A percentile compares a stretch with the other conserved stretches of the same genome.
These are phyloP conservation scores for Populus tomentosa DNA, from an alignment of 441 rosid species.

Conservation along the genomic window DNA sequence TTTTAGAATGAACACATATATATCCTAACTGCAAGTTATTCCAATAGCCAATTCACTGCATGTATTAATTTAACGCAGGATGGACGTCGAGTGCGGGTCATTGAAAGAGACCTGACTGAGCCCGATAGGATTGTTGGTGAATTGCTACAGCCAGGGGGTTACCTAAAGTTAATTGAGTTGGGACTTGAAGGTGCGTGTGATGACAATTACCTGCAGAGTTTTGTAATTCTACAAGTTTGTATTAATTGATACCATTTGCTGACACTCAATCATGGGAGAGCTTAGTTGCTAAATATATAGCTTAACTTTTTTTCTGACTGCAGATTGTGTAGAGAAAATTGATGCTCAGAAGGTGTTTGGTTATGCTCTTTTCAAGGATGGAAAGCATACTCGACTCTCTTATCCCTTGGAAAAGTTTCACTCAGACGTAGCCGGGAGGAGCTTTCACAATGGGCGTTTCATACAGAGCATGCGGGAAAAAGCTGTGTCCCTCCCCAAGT, in stretches of 20 bases:
- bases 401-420: conserved; percentile 79
- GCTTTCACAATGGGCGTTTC: conserved; percentile 89
- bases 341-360: conserved; percentile 79
- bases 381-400: conserved; percentile 46
- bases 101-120: conserved; percentile 77
- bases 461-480: conserved; percentile 79
- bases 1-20: background rate
- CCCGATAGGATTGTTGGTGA: conserved; percentile 91
- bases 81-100: conserved; percentile 65
- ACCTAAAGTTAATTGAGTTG: conserved; percentile 71
- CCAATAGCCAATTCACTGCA: background rate
- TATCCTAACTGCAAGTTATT: background rate
- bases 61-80: conserved; percentile 41
- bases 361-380: conserved; percentile 81
- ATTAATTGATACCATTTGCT: background rate
- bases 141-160: conserved; percentile 86
- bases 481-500: conserved; percentile 73
- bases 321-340: conserved; percentile 78
- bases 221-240: background rate
- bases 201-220: background rate
- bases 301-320: conserved; percentile 4
- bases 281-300: conserved; percentile 1
- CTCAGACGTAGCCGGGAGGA: conserved; percentile 69
- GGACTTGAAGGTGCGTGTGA: conserved; percentile 61
- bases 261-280: background rate